These are phyloP conservation scores for Cydonia oblonga DNA, from an alignment of 331 rosid genomes.

Conservation along the genomic window DNA sequence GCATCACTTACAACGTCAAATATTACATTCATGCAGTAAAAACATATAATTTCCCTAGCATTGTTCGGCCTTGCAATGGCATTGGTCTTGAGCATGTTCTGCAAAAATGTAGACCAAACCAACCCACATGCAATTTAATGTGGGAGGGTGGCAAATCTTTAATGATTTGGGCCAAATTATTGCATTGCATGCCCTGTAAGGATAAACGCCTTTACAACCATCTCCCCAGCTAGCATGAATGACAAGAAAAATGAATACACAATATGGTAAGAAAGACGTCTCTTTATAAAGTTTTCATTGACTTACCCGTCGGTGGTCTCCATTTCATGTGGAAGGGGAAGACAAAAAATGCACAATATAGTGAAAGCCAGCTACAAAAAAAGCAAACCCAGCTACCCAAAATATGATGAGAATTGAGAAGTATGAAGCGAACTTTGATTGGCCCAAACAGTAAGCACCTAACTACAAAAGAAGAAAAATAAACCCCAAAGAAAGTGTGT, in stretches of 20 bases:
- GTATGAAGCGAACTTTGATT: not conserved
- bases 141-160: slow-evolving; percentile 11
- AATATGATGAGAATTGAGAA: not conserved
- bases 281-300: slow-evolving; percentile 1
- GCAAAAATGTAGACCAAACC: not conserved
- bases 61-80: not conserved
- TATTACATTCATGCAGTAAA: too few species aligned
- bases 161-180: not conserved
- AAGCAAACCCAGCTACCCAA: not conserved
- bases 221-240: not conserved
- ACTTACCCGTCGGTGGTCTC: slow-evolving; percentile 16
- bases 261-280: not conserved
- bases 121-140: slow-evolving; percentile 4
- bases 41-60: too few species aligned
- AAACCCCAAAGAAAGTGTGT: not conserved
- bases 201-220: not conserved
- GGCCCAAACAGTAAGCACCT: not conserved
- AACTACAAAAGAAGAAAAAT: not conserved
- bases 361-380: not conserved
- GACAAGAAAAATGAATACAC: not conserved
- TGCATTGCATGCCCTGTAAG: slow-evolving; percentile 1
- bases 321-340: not conserved
- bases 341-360: not conserved
- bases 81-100: not conserved
- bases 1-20: too few species aligned